A percentile compares a stretch with the other conserved stretches of the same genome.
Evolutionary conservation across 2,329 filamentous ascomycete species (phyloP).

Genomic region (Aspergillus awamori): DNA sequence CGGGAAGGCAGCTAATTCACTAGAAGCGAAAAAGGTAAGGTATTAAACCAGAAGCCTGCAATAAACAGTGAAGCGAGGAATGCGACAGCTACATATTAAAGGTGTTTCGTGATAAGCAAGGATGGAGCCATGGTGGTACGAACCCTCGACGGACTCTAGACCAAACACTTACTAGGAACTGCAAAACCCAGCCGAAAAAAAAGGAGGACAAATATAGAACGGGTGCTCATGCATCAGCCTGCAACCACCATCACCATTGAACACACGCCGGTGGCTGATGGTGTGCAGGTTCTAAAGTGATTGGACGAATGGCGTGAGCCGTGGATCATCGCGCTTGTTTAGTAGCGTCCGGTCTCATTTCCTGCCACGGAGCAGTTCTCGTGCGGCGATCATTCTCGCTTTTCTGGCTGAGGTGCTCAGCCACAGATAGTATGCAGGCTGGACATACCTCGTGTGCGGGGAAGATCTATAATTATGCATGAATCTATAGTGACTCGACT

Average conservation of each 20-base stretch:
- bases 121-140: background rate
- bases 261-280: conserved; percentile 2
- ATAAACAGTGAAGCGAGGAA: no score
- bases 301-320: background rate
- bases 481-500: background rate
- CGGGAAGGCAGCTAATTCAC: no score
- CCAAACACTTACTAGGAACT: background rate
- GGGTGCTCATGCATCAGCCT: background rate
- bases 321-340: background rate
- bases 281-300: background rate
- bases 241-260: background rate
- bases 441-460: background rate
- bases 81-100: background rate
- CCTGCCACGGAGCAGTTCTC: background rate
- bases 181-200: background rate
- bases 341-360: background rate
- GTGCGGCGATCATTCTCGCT: background rate
- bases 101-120: background rate
- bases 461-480: background rate
- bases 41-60: no score
- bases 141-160: background rate
- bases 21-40: no score
- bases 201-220: conserved; percentile 2
- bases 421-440: background rate
- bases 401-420: background rate